Evolutionary conservation across 2,329 filamentous ascomycete species (phyloP), one percentile per base, ranked within the genome.

Genomic region (Thielaviopsis euricoi): DNA sequence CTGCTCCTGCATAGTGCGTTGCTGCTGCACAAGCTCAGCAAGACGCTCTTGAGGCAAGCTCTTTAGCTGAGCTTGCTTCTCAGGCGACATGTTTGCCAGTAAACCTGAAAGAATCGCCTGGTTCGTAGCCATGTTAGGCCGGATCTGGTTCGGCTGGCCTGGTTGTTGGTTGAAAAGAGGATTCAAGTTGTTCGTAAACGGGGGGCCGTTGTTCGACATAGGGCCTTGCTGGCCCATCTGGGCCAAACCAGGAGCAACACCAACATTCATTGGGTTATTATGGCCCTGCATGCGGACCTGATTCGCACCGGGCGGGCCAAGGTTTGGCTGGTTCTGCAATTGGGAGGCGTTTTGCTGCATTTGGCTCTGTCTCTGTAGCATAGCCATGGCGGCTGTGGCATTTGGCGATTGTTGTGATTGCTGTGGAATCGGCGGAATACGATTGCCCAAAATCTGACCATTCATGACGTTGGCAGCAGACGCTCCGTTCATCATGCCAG

Each of bases 101-200:
- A 78, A 72, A 10, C 63, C 66, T 43, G 70, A 68, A 61, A 76
- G 65, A 29, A 71, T 67, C 56, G 71, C 66, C 62, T 70, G 70
- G 63, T 71, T 73, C 12, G 67, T 60, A 54, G 29, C 12, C 29
- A 67, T 70, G 13, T 65, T 61, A 29, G 46, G 67, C 68, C 3
- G 66, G 65, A 29, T 66, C 67, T 63, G 74, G 68, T 9, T 66
- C 64, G 43, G 67, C 66, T 2, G 72, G 72, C 53, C 56, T 75
- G 75, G 40, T 74, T 76, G 57, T 64, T 79, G 76, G 62, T 75
- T 78, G 63, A 83, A 82, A 3, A 76, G 71, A 15, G 74, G 74
- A 61, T 79, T 74, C 15, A 77, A 68, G 26, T 74, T 72, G 58
- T 75, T 73, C 17, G 73, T 74, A 64, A 81, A 80, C 2, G 72